Evolutionary conservation across 352 stramenopile species (phyloP).

Genomic region (Pythium myriotylum): DNA sequence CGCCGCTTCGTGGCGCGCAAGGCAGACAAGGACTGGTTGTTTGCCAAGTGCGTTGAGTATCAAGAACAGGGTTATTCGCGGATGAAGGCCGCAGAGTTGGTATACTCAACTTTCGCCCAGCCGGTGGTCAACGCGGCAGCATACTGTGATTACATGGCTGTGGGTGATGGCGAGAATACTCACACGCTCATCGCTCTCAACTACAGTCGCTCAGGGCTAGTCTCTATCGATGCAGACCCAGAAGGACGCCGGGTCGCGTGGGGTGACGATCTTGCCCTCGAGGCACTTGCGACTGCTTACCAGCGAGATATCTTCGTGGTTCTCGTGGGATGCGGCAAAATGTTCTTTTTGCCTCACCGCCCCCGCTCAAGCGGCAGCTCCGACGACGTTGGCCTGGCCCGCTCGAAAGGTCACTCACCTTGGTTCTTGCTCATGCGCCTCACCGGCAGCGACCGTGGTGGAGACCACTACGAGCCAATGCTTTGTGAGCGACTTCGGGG

Average conservation of each 20-base stretch:
- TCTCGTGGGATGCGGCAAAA: constrained; percentile 84
- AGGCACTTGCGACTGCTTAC: constrained; percentile 84
- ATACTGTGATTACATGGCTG: constrained; percentile 88
- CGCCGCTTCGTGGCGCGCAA: constrained; percentile 72
- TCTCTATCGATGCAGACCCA: constrained; percentile 82
- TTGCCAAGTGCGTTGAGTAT: constrained; percentile 77
- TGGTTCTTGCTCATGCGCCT: constrained; percentile 90
- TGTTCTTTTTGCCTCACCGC: constrained; percentile 88
- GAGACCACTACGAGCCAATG: constrained; percentile 90
- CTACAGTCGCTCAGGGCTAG: constrained; percentile 75
- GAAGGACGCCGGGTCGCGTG: constrained; percentile 82
- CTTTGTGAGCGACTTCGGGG: constrained; percentile 79
- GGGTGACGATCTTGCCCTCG: constrained; percentile 86
- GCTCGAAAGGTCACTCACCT: constrained; percentile 77
- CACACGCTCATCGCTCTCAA: constrained; percentile 84
- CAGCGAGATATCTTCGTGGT: constrained; percentile 89
- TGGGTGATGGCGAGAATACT: constrained; percentile 71
- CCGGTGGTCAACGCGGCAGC: constrained; percentile 71
- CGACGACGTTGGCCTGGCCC: constrained; percentile 43
- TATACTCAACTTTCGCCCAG: constrained; percentile 75
- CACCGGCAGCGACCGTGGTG: constrained; percentile 80
- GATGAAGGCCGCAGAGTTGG: constrained; percentile 70
- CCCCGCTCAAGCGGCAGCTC: constrained; percentile 47
- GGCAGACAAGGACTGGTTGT: constrained; percentile 71
- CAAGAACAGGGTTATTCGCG: constrained; percentile 82